Conservation (phyloP, 2,329 filamentous ascomycete genomes). For the Leptodontidium sp. region DNA sequence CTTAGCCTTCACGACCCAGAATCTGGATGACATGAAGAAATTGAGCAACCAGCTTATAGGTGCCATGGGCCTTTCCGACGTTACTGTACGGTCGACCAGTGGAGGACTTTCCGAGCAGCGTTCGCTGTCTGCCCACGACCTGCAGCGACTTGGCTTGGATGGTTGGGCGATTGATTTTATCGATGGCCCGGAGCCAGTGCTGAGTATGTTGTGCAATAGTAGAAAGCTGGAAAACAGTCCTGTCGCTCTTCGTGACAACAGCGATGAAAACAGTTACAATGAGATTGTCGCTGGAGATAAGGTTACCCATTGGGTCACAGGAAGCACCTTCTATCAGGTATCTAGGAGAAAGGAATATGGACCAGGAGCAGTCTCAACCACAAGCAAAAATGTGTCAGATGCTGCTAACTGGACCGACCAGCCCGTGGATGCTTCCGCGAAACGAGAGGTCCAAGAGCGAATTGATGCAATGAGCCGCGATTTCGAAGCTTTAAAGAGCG, state of each 20-base stretch:
- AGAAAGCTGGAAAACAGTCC: conserved; percentile 73
- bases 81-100: conserved; percentile 71
- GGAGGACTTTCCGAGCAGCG: conserved; percentile 62
- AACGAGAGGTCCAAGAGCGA: conserved; percentile 64
- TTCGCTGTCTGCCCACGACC: conserved; percentile 61
- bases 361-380: conserved; percentile 73
- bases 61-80: conserved; percentile 70
- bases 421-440: conserved; percentile 73
- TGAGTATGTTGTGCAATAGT: conserved; percentile 87
- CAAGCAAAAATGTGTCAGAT: conserved; percentile 64
- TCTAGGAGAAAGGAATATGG: conserved; percentile 83
- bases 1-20: conserved; percentile 77
- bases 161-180: conserved; percentile 82
- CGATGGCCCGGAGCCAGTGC: conserved; percentile 80
- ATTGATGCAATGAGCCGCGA: conserved; percentile 48
- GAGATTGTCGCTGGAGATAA: conserved; percentile 62
- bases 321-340: conserved; percentile 69
- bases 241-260: conserved; percentile 69
- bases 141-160: conserved; percentile 72
- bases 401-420: conserved; percentile 81
- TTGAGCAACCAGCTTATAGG: conserved; percentile 72
- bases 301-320: conserved; percentile 76
- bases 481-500: conserved; percentile 40
- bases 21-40: conserved; percentile 74
- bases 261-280: conserved; percentile 69